Evolutionary conservation across 2,329 filamentous ascomycete genomes (phyloP), one percentile per base, ranked within the genome.

Genomic region (Ramichloridium luteum): DNA sequence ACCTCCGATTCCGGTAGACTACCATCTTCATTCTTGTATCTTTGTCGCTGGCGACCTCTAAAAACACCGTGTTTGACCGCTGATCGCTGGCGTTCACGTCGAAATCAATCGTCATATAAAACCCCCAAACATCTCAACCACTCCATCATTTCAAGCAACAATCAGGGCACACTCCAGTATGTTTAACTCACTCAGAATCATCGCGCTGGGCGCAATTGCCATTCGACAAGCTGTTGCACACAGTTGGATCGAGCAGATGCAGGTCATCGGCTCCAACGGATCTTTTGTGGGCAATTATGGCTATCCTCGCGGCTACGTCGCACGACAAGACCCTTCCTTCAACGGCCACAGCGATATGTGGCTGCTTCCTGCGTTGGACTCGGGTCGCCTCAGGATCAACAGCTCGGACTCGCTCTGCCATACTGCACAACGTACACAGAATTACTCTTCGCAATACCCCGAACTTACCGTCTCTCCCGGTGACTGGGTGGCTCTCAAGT

Each of bases 241-340:
- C 58, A 79, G 75, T 12, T 94, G 86, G 86, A 69, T 88, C 28
- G 85, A 94, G 58, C 65, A 77, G 47, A 64, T 88, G 30, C 71
- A 66, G 39, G 72, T 74, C 35, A 75, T 94, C 53, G 72, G 74
- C 32, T 55, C 71, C 16, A 80, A 84, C 47, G 86, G 85, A 33
- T 73, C 73, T 18, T 83, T 85, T 52, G 62, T 76, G 13, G 80
- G 80, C 16, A 55, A 67, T 5, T 62, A 71, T 14, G 88, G 88
- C 17, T 93, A 77, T 52, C 62, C 79, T n/a, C 77, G 85, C 41
- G 77, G 75, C 28, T 83, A 75, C 49, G 56, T 74, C 11, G 56
- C 68, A 17, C 74, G 82, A 39, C 64, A 58, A 4, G 54, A 62
- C 23, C 57, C 68, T 5, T 65, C 58, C 6, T 80, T 72, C 55